These are phyloP conservation scores for Yamadazyma diddensiae DNA, from an alignment of 1,139 yeast species.

Conservation along the genomic window DNA sequence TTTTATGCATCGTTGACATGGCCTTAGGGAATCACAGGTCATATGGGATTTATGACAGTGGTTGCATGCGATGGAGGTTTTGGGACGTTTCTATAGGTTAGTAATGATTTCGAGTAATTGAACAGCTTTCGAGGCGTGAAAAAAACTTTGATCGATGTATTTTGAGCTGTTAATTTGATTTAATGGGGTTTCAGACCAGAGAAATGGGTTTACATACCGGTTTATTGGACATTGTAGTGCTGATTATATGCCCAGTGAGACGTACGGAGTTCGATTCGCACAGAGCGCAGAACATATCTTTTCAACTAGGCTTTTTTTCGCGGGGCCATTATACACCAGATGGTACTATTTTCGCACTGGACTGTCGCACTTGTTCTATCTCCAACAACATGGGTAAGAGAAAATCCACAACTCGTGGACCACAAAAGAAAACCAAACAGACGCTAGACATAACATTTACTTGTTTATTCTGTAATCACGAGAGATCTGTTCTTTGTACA, in stretches of 20 bases:
- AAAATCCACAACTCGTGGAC: conserved; percentile 84
- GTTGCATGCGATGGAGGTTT: conserved; percentile 79
- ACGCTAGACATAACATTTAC: conserved; percentile 83
- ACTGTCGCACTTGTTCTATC: no score
- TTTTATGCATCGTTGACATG: conserved; percentile 75
- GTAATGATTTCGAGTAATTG: conserved; percentile 1
- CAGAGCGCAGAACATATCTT: no score
- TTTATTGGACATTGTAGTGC: no score
- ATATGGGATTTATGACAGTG: conserved; percentile 86
- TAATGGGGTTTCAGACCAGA: no score
- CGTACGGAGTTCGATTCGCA: no score
- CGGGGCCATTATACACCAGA: no score
- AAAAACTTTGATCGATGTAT: no score
- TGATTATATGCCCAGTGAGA: no score
- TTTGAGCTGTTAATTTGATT: no score
- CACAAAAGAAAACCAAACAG: conserved; percentile 75
- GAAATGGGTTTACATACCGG: no score
- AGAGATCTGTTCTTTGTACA: conserved; percentile 83
- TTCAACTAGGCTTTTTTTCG: no score
- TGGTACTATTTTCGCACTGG: no score
- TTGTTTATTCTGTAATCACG: conserved; percentile 95
- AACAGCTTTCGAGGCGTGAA: not conserved
- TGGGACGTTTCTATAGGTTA: conserved; percentile 36
- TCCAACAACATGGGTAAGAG: conserved; percentile 67
- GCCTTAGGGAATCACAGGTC: conserved; percentile 79